Percentiles rank a stretch among this genome's conserved stretches.
phyloP scores from a whole-genome alignment of 2,329 filamentous ascomycete species.

The Aspergillus cejpii region DNA sequence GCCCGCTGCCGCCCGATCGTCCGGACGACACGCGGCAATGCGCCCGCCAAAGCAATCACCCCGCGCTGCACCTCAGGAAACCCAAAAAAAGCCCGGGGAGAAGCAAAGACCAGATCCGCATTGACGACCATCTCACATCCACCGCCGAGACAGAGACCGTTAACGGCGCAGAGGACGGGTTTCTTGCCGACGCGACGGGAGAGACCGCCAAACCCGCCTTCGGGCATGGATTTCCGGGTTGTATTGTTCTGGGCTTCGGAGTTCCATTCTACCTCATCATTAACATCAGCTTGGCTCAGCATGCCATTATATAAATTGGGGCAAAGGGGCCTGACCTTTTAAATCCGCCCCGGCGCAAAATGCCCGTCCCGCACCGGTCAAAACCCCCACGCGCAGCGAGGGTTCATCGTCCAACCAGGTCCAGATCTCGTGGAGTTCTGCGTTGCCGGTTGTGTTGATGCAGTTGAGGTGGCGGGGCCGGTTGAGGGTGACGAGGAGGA shows the following conservation, averaged over 20 bases:
- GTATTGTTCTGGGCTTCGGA: conserved; percentile 13
- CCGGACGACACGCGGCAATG: conserved; percentile 58
- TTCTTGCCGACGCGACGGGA: conserved; percentile 50
- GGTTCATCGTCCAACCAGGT: conserved; percentile 44
- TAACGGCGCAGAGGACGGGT: conserved; percentile 68
- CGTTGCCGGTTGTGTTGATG: conserved; percentile 39
- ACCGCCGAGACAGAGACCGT: conserved; percentile 67
- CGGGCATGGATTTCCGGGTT: conserved; percentile 16
- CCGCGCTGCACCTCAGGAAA: conserved; percentile 67
- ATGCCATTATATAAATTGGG: too few species aligned
- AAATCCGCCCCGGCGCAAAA: conserved; percentile 44
- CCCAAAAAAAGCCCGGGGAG: conserved; percentile 52
- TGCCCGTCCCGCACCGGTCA: conserved; percentile 39
- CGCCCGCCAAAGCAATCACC: conserved; percentile 64
- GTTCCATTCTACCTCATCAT: conserved; percentile 31
- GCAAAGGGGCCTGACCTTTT: conserved; percentile 28
- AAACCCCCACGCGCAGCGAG: conserved; percentile 34
- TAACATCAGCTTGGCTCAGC: not conserved
- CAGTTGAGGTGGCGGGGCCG: conserved; percentile 41
- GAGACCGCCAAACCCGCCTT: conserved; percentile 39
- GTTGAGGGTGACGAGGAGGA: conserved; percentile 46
- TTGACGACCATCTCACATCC: conserved; percentile 72
- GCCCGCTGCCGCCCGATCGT: conserved; percentile 63
- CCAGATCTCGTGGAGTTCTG: conserved; percentile 40
- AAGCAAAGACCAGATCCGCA: conserved; percentile 62